Evolutionary conservation across 2,329 filamentous ascomycete genomes (phyloP).

Genomic region (Capronia epimyces): DNA sequence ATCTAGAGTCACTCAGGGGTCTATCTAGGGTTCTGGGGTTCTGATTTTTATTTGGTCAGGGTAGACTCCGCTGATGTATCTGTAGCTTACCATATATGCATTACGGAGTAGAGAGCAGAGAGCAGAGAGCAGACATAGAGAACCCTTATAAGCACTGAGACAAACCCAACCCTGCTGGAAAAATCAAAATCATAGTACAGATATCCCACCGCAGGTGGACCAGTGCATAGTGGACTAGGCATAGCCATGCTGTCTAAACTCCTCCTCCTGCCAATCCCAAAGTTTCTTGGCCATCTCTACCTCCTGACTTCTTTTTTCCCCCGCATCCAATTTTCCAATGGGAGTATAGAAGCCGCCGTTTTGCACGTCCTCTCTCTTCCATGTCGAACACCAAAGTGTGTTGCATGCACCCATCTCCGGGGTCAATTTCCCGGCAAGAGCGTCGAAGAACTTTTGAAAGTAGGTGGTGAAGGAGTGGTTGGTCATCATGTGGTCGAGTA

Average conservation of each 20-base stretch:
- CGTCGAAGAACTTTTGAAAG: conserved; percentile 9
- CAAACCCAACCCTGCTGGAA: too few relatives aligned
- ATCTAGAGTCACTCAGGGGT: too few relatives aligned
- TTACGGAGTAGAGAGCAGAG: too few relatives aligned
- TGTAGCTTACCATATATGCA: too few relatives aligned
- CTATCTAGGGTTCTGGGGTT: too few relatives aligned
- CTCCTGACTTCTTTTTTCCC: conserved; percentile 29
- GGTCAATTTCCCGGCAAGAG: conserved; percentile 8
- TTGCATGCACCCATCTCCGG: conserved; percentile 9
- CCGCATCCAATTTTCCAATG: conserved; percentile 25
- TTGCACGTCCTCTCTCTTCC: conserved; percentile 9
- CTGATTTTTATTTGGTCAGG: too few relatives aligned
- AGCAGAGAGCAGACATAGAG: too few relatives aligned
- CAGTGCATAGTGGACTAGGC: neutral
- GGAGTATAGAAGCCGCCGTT: conserved; percentile 12
- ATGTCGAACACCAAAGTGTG: conserved; percentile 31
- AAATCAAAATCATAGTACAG: too few relatives aligned
- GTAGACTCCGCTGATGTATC: too few relatives aligned
- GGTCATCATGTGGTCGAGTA: conserved; percentile 30
- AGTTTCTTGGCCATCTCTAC: conserved; percentile 32
- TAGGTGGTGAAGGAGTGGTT: conserved; percentile 2
- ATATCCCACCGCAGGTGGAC: neutral
- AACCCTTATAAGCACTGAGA: too few relatives aligned
- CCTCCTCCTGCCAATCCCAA: conserved; percentile 37
- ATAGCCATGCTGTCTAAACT: conserved; percentile 14